Evolutionary conservation across 106 monocot genomes (phyloP), one percentile per base, ranked within the genome.

Genomic region (Platanthera guangdongensis): DNA sequence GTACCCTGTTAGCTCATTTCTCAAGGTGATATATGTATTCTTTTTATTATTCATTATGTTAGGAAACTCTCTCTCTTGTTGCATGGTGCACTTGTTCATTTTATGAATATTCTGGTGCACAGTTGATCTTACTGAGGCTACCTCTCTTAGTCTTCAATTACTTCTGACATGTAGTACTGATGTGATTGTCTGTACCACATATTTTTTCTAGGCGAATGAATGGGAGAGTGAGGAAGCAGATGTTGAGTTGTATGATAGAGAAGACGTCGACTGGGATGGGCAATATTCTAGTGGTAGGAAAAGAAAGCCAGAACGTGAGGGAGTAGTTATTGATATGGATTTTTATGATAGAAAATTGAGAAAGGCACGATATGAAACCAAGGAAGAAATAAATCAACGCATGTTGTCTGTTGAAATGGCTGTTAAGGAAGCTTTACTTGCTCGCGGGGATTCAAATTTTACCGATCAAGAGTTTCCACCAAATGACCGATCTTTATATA

Each of bases 381-480:
- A 90, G 54, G 94, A 94, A 67, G 94, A 99, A 88, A 91, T 99
- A 52, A 92, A 86, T 51, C 91, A 85, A 51, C 85, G 92, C 16
- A 90, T 99, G 90, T 48, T 94, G 22, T 99, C 99, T 52, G 92
- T 99, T 72, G 99, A 99, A 85, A 85, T 75, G 78, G 99, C 99
- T 76, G 89, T 99, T 46, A 91, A 89, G 64, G 99, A 99, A 78
- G 91, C 94, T 74, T 86, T 99, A 15, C 77, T 70, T 54, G 80
- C 91, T 67, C 88, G 83, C 73, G 94, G 99, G 16, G 94, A 92
- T 60, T 30, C 52, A 71, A 73, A 92, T 65, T 99, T 99, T 52
- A 99, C 94, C 9, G 99, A 99, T 74, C 91, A 92, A 70, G 99
- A 99, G 52, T 99, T 99, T 80, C 99, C 99, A 77, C 99, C 99